Percentiles rank a stretch among this genome's conserved stretches.
Evolutionary conservation across 2,329 filamentous ascomycete genomes (phyloP).

Genomic region (Pseudogymnoascus sp.): DNA sequence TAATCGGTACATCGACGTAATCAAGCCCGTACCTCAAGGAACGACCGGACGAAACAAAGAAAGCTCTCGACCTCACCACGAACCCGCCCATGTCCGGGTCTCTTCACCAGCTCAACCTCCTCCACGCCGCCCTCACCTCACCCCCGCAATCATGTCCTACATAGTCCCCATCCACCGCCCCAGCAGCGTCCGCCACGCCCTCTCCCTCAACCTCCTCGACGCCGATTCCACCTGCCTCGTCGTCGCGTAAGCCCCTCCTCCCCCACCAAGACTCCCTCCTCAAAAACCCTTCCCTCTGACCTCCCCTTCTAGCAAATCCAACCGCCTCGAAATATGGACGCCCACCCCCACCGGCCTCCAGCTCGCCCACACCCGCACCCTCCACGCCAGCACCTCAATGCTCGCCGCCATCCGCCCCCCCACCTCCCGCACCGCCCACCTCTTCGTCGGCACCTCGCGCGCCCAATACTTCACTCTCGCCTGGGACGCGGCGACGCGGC

Average conservation of each 20-base stretch:
- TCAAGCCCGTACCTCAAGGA: constrained; percentile 1
- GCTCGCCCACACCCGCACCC: constrained; percentile 60
- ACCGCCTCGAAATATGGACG: constrained; percentile 78
- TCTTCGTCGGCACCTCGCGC: constrained; percentile 87
- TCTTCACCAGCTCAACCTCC: neutral
- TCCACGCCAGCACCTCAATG: constrained; percentile 84
- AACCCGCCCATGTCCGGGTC: neutral
- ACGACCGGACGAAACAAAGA: neutral
- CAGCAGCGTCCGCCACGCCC: constrained; percentile 82
- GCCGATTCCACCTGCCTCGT: constrained; percentile 74
- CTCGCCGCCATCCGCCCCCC: constrained; percentile 72
- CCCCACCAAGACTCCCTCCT: constrained; percentile 15
- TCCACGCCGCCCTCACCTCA: neutral
- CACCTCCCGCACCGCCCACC: constrained; percentile 67
- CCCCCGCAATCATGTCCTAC: constrained; percentile 65
- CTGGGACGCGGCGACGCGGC: constrained; percentile 59
- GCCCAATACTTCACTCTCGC: constrained; percentile 84
- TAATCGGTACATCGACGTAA: neutral
- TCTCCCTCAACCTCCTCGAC: constrained; percentile 70
- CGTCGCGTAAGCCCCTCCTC: constrained; percentile 60
- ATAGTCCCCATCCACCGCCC: constrained; percentile 87
- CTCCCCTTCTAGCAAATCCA: constrained; percentile 58
- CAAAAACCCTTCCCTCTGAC: constrained; percentile 9
- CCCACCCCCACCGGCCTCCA: constrained; percentile 55
- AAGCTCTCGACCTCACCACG: neutral